These are phyloP conservation scores for Trametopsis cervina DNA, from an alignment of 768 basidiomycete genomes.

Conservation along the genomic window DNA sequence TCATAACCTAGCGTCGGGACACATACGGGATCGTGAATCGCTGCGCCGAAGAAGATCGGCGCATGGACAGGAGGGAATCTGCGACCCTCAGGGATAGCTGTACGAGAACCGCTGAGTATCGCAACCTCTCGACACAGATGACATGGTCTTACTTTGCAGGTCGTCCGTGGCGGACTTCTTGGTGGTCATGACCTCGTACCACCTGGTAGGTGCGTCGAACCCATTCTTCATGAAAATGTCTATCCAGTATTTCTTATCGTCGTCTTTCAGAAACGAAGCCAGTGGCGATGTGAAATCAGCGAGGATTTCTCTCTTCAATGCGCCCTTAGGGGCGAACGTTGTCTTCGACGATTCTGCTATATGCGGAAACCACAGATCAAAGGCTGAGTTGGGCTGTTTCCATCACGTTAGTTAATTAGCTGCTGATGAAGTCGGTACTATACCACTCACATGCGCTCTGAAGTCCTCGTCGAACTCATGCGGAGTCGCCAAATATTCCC, in stretches of 20 bases:
- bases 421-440: too few species aligned
- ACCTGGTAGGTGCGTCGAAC: conserved; percentile 29
- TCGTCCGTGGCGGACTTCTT: neutral
- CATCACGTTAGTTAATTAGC: too few species aligned
- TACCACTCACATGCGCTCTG: too few species aligned
- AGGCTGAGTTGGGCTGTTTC: too few species aligned
- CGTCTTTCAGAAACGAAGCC: conserved; percentile 26
- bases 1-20: neutral
- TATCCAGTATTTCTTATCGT: conserved; percentile 25
- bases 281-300: conserved; percentile 22
- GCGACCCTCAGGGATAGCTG: conserved; percentile 3
- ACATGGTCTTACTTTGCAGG: too few species aligned
- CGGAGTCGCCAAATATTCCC: conserved; percentile 36
- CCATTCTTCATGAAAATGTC: conserved; percentile 25
- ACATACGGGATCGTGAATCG: conserved; percentile 5
- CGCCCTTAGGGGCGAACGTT: conserved; percentile 31
- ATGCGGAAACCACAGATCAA: too few species aligned
- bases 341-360: too few species aligned
- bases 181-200: conserved; percentile 27
- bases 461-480: too few species aligned
- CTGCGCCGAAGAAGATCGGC: conserved; percentile 7
- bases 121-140: too few species aligned
- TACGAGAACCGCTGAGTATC: too few species aligned
- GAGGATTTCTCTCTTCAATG: conserved; percentile 25
- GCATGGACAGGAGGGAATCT: neutral